Evolutionary conservation across 768 basidiomycete species (phyloP).

Genomic region (Mycena epipterygia): DNA sequence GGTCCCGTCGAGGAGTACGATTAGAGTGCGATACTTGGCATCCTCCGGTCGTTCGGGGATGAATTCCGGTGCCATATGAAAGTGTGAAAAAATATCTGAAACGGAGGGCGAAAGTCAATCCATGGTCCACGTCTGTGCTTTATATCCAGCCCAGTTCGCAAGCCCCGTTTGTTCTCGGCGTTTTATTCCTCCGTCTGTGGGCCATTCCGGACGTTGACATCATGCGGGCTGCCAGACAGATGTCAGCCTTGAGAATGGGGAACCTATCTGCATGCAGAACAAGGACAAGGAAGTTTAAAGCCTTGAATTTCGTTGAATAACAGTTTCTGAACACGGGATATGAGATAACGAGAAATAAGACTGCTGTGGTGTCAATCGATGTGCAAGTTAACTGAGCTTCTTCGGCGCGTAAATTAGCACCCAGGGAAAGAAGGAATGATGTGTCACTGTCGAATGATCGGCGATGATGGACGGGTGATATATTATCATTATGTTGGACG

Average conservation of each 20-base stretch:
- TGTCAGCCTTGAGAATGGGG: slow-evolving; percentile 6
- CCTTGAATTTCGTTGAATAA: slow-evolving; percentile 11
- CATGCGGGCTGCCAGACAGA: neutral
- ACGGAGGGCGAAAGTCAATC: slow-evolving; percentile 6
- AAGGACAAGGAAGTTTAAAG: slow-evolving; percentile 13
- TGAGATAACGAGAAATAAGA: slow-evolving; percentile 7
- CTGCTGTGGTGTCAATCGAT: neutral
- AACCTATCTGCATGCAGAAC: slow-evolving; percentile 1
- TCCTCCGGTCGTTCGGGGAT: slow-evolving; percentile 24
- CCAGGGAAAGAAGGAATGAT: no score
- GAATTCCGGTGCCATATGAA: slow-evolving; percentile 16
- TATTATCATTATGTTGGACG: no score
- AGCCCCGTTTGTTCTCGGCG: neutral
- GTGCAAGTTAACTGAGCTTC: no score
- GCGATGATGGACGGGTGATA: no score
- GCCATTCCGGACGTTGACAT: neutral
- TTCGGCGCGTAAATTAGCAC: no score
- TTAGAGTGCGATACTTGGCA: slow-evolving; percentile 19
- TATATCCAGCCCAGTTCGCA: slow-evolving; percentile 9
- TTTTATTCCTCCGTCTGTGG: no score
- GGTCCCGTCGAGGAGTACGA: slow-evolving; percentile 19
- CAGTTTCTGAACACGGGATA: neutral
- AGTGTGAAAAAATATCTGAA: neutral
- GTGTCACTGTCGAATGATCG: no score
- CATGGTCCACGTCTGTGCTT: slow-evolving; percentile 14